These are phyloP conservation scores for Amanita pallidorosea DNA, from an alignment of 768 basidiomycete species.

Conservation along the genomic window DNA sequence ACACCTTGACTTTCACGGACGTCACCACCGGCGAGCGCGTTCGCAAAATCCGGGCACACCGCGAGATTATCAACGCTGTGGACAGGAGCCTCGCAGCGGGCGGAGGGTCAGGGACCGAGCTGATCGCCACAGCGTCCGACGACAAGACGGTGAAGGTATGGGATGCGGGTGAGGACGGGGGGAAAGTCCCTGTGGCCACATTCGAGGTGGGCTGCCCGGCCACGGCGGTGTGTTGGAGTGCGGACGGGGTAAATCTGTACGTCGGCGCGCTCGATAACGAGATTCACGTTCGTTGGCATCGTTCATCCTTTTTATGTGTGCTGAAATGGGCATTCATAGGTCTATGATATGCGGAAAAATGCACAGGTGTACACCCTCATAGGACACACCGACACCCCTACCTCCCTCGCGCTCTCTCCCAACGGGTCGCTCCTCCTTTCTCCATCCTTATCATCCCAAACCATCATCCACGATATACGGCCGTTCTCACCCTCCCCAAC, in stretches of 20 bases:
- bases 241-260: conserved; percentile 82
- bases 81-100: conserved; percentile 72
- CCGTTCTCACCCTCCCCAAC: conserved; percentile 85
- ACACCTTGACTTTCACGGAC: conserved; percentile 66
- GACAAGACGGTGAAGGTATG: conserved; percentile 89
- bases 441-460: conserved; percentile 82
- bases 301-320: not conserved
- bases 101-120: conserved; percentile 66
- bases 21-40: conserved; percentile 75
- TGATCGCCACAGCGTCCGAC: conserved; percentile 82
- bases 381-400: conserved; percentile 89
- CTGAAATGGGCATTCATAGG: conserved; percentile 28
- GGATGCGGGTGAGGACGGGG: conserved; percentile 74
- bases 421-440: conserved; percentile 82
- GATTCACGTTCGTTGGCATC: conserved; percentile 62
- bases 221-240: conserved; percentile 87
- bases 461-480: conserved; percentile 84
- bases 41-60: conserved; percentile 78
- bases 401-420: conserved; percentile 87
- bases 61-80: conserved; percentile 82
- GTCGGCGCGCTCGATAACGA: conserved; percentile 94
- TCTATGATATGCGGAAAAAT: conserved; percentile 83
- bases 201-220: conserved; percentile 86
- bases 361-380: conserved; percentile 69
- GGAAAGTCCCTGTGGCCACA: conserved; percentile 64